A percentile compares a stretch with the other conserved stretches of the same genome.
Evolutionary conservation across 352 stramenopile species (phyloP).

Genomic region (Pythium phragmitis): DNA sequence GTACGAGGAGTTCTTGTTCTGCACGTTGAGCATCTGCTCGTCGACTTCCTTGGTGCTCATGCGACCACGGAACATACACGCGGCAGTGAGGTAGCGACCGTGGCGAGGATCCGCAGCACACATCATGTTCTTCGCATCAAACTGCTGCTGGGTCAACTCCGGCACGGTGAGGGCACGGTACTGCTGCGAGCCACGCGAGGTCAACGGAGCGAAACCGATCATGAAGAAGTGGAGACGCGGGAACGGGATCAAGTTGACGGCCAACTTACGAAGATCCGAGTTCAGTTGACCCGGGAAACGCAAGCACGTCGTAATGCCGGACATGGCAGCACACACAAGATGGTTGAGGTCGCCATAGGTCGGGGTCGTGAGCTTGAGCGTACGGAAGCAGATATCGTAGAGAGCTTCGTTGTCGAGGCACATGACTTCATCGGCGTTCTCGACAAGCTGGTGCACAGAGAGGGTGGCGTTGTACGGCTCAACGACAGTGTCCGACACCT

Average conservation of each 20-base stretch:
- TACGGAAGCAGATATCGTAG: conserved; percentile 99
- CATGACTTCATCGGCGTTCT: conserved; percentile 99
- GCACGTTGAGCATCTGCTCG: conserved; percentile 99
- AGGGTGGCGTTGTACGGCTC: conserved; percentile 99
- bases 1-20: conserved; percentile 99
- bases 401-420: conserved; percentile 99
- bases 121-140: conserved; percentile 99
- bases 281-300: conserved; percentile 99
- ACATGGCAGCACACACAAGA: conserved; percentile 98
- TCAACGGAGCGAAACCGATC: conserved; percentile 98
- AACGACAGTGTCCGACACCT: conserved; percentile 98
- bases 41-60: conserved; percentile 99
- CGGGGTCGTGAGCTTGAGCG: conserved; percentile 98
- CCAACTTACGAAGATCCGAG: conserved; percentile 98
- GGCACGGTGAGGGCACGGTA: conserved; percentile 97
- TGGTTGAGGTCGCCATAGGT: conserved; percentile 99
- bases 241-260: conserved; percentile 99
- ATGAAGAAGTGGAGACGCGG: conserved; percentile 99
- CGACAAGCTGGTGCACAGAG: conserved; percentile 98
- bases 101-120: conserved; percentile 98
- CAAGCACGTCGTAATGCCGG: conserved; percentile 97
- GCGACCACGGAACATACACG: conserved; percentile 99
- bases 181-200: conserved; percentile 94
- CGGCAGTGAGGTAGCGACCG: conserved; percentile 98
- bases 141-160: conserved; percentile 98